Evolutionary conservation across 2,329 filamentous ascomycete genomes (phyloP).

Genomic region (Trichoderma endophyticum): DNA sequence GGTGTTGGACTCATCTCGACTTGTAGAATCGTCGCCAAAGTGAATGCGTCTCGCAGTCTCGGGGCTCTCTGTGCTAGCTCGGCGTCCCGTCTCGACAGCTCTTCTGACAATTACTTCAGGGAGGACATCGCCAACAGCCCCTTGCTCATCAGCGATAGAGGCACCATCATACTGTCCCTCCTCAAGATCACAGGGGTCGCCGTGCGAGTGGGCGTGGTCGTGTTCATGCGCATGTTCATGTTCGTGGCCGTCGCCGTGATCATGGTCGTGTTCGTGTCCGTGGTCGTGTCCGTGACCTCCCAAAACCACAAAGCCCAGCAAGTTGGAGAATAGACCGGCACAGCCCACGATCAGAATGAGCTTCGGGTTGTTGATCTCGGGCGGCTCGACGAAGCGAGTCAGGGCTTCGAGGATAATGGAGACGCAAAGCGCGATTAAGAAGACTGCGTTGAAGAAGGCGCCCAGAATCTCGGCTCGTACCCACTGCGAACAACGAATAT

Average conservation of each 20-base stretch:
- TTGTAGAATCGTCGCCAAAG: conserved; percentile 33
- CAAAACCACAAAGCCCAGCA: conserved; percentile 84
- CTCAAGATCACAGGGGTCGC: conserved; percentile 40
- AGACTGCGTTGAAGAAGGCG: conserved; percentile 95
- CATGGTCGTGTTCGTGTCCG: conserved; percentile 72
- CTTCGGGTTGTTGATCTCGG: conserved; percentile 78
- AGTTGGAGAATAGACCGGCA: conserved; percentile 80
- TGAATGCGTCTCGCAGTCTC: conserved; percentile 40
- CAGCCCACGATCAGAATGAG: conserved; percentile 88
- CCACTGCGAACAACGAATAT: conserved; percentile 58
- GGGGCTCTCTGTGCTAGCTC: conserved; percentile 30
- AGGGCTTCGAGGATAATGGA: conserved; percentile 96
- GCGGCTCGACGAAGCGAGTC: conserved; percentile 86
- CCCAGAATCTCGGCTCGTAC: conserved; percentile 95
- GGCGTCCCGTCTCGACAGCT: conserved; percentile 32
- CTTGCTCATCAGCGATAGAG: conserved; percentile 53
- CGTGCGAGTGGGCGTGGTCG: conserved; percentile 36
- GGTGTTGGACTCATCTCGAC: conserved; percentile 29
- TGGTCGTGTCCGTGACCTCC: conserved; percentile 78
- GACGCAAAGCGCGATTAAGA: conserved; percentile 91
- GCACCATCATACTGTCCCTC: conserved; percentile 46
- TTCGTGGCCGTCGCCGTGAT: conserved; percentile 47
- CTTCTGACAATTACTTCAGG: conserved; percentile 60
- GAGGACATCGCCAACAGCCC: conserved; percentile 58
- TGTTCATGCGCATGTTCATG: conserved; percentile 41